Conservation (phyloP, 2,329 filamentous ascomycete species). For the Penicillium sp. region DNA sequence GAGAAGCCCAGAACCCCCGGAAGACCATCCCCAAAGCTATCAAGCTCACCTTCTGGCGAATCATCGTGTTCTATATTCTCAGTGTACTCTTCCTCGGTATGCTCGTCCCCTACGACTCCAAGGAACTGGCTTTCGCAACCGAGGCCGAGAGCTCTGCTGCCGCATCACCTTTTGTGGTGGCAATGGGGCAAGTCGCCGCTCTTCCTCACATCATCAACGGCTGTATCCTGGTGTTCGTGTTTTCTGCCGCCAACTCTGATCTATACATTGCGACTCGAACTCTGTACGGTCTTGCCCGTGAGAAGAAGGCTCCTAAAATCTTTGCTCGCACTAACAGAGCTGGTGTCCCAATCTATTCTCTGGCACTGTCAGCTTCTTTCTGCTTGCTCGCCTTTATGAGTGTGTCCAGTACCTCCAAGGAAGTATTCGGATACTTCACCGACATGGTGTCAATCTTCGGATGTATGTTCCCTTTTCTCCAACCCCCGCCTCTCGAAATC, state of each 20-base stretch:
- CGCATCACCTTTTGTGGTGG: conserved; percentile 70
- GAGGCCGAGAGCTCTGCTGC: conserved; percentile 43
- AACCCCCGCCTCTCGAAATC: not conserved
- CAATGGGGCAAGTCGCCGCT: conserved; percentile 55
- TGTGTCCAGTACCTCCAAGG: conserved; percentile 52
- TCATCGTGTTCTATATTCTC: conserved; percentile 69
- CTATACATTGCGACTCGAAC: conserved; percentile 71
- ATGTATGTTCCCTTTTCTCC: conserved; percentile 9
- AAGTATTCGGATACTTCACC: conserved; percentile 62
- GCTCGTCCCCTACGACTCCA: conserved; percentile 63
- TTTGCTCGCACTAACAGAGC: conserved; percentile 65
- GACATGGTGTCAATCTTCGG: conserved; percentile 63
- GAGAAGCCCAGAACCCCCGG: conserved; percentile 66
- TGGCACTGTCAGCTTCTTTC: conserved; percentile 59
- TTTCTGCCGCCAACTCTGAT: conserved; percentile 72
- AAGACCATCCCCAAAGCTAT: conserved; percentile 67
- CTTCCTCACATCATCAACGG: conserved; percentile 67
- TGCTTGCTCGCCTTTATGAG: conserved; percentile 65
- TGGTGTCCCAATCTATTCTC: conserved; percentile 65
- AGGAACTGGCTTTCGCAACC: conserved; percentile 41
- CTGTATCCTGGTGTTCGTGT: conserved; percentile 69
- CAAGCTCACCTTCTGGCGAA: conserved; percentile 71
- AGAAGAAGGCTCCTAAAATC: conserved; percentile 66
- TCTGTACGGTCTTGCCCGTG: conserved; percentile 67
- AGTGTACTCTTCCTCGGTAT: conserved; percentile 68